These are phyloP conservation scores for Coemansia nantahalensis DNA, from an alignment of 192 early-diverging fungal genomes.

Conservation along the genomic window DNA sequence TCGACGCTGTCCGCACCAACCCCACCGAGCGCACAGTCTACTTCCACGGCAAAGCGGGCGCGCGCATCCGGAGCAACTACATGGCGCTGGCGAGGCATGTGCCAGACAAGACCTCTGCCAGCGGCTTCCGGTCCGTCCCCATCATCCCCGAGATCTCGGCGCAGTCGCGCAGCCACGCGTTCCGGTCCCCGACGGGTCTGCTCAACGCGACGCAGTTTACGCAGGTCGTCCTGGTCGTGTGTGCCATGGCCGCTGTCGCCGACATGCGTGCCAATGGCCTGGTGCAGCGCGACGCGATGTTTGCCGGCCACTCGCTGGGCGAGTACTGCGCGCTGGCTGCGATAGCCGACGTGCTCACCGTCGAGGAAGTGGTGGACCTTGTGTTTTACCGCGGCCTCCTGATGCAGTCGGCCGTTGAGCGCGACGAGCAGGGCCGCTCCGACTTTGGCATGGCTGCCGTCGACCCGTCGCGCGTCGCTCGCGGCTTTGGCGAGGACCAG, in stretches of 20 bases:
- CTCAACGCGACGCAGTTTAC: slow-evolving; percentile 94
- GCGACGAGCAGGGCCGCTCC: slow-evolving; percentile 69
- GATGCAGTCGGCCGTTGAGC: slow-evolving; percentile 90
- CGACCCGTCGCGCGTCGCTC: too few relatives aligned
- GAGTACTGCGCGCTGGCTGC: slow-evolving; percentile 86
- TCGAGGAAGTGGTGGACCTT: slow-evolving; percentile 82
- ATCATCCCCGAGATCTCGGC: slow-evolving; percentile 58
- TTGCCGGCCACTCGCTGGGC: slow-evolving; percentile 88
- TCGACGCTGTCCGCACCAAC: slow-evolving; percentile 90
- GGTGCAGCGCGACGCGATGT: slow-evolving; percentile 71
- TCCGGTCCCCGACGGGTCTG: slow-evolving; percentile 74
- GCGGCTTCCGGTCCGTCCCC: too few relatives aligned
- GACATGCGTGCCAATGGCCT: slow-evolving; percentile 85
- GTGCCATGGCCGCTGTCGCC: slow-evolving; percentile 82
- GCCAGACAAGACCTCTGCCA: slow-evolving; percentile 48
- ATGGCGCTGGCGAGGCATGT: slow-evolving; percentile 53
- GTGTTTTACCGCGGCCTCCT: slow-evolving; percentile 95
- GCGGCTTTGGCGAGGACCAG: too few relatives aligned
- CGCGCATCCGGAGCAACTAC: slow-evolving; percentile 77
- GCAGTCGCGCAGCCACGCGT: slow-evolving; percentile 74
- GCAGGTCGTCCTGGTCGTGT: slow-evolving; percentile 76
- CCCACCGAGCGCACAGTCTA: slow-evolving; percentile 65
- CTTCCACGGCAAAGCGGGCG: slow-evolving; percentile 82
- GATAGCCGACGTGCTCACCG: slow-evolving; percentile 71
- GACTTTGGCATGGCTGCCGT: too few relatives aligned